Evolutionary conservation across 495 filamentous ascomycete genomes (phyloP).

Genomic region (Aspergillus heteromorphus): DNA sequence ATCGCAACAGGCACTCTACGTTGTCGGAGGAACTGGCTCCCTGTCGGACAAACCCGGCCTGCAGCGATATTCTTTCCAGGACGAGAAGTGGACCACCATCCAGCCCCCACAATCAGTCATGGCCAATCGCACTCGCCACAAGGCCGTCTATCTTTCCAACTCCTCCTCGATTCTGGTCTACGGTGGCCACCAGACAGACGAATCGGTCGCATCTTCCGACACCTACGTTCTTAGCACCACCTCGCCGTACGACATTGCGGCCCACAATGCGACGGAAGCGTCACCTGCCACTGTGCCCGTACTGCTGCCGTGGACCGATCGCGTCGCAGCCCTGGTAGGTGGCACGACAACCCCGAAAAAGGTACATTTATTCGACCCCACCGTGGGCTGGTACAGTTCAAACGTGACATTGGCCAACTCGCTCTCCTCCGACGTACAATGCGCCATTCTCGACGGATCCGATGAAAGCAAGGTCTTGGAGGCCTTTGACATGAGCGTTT

Average conservation of each 20-base stretch:
- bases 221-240: constrained; percentile 68
- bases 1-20: constrained; percentile 62
- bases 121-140: constrained; percentile 66
- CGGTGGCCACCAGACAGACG: constrained; percentile 62
- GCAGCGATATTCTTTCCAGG: constrained; percentile 76
- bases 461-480: constrained; percentile 82
- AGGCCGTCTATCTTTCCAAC: constrained; percentile 66
- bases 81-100: constrained; percentile 69
- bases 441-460: constrained; percentile 58
- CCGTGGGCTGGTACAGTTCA: constrained; percentile 59
- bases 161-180: constrained; percentile 74
- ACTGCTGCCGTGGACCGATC: constrained; percentile 70
- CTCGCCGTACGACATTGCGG: constrained; percentile 52
- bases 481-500: constrained; percentile 68
- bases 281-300: constrained; percentile 63
- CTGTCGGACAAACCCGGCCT: constrained; percentile 64
- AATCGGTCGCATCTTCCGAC: constrained; percentile 52
- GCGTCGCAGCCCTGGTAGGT: constrained; percentile 69
- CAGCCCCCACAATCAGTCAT: constrained; percentile 48
- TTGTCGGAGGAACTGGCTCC: constrained; percentile 69
- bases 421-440: constrained; percentile 54
- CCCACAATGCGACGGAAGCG: constrained; percentile 45
- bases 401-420: constrained; percentile 53
- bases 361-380: constrained; percentile 56
- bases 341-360: constrained; percentile 60